Evolutionary conservation across 805 yeast species (phyloP).

Genomic region (Lachancea sp.): DNA sequence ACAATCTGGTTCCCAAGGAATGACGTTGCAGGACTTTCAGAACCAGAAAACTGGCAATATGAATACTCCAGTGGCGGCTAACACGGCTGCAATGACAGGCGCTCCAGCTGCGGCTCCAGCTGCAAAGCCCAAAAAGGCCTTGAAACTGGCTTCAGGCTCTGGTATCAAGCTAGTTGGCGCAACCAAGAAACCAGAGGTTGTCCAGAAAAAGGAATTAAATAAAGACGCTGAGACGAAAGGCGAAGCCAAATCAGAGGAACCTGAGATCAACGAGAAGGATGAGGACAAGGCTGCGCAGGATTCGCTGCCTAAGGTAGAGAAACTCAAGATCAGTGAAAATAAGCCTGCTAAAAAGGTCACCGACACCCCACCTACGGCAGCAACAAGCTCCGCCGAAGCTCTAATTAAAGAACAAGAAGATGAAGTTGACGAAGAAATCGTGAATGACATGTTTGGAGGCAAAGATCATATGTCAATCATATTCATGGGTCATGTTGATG

Average conservation of each 20-base stretch:
- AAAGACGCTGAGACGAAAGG: conserved; percentile 19
- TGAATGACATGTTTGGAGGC: conserved; percentile 91
- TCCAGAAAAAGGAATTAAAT: conserved; percentile 28
- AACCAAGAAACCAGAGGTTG: conserved; percentile 34
- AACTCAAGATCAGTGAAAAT: conserved; percentile 28
- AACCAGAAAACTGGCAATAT: conserved; percentile 46
- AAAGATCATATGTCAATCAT: conserved; percentile 95
- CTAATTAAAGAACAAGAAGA: conserved; percentile 68
- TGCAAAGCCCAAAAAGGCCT: conserved; percentile 57
- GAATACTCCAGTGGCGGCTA: neutral
- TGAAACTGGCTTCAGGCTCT: conserved; percentile 60
- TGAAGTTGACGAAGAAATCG: conserved; percentile 76
- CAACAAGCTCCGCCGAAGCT: conserved; percentile 41
- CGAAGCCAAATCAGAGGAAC: conserved; percentile 16
- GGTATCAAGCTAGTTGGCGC: conserved; percentile 58
- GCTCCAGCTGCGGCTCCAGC: conserved; percentile 29
- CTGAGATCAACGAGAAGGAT: conserved; percentile 12
- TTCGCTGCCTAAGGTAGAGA: conserved; percentile 28
- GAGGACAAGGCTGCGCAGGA: conserved; percentile 17
- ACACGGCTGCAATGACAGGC: conserved; percentile 14
- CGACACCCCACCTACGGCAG: conserved; percentile 19
- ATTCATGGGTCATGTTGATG: conserved; percentile 99
- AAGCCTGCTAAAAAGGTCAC: conserved; percentile 27
- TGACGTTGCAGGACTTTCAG: conserved; percentile 79
- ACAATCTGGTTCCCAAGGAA: conserved; percentile 38